Conservation (phyloP, 768 basidiomycete species). For the Glaciozyma martinii region DNA sequence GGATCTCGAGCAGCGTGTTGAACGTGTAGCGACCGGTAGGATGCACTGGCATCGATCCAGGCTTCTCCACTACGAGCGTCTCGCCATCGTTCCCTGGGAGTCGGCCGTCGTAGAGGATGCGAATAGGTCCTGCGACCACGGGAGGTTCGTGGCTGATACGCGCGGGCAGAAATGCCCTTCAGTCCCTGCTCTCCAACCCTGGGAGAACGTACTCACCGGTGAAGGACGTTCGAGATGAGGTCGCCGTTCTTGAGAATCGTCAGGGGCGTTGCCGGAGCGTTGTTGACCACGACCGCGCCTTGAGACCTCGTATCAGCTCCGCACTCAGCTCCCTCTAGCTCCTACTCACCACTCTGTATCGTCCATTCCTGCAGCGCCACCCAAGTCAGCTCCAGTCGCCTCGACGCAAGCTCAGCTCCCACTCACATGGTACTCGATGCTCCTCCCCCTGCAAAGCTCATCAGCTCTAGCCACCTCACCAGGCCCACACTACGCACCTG, state of each 20-base stretch:
- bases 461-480: neutral
- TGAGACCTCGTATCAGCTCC: conserved; percentile 51
- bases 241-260: conserved; percentile 78
- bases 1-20: conserved; percentile 77
- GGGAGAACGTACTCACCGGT: conserved; percentile 10
- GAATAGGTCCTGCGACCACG: conserved; percentile 71
- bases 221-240: conserved; percentile 32
- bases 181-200: neutral
- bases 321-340: conserved; percentile 37
- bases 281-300: conserved; percentile 95
- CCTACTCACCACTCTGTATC: conserved; percentile 26
- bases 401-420: neutral
- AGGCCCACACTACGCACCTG: conserved; percentile 15
- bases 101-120: conserved; percentile 52
- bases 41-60: conserved; percentile 82
- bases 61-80: conserved; percentile 89
- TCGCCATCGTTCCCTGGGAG: conserved; percentile 51
- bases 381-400: neutral
- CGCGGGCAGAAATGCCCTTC: neutral
- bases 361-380: conserved; percentile 23
- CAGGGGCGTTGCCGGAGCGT: conserved; percentile 68
- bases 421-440: conserved; percentile 28
- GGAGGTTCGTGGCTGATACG: conserved; percentile 91
- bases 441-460: conserved; percentile 24
- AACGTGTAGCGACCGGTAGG: conserved; percentile 73